A percentile compares a stretch with the other conserved stretches of the same genome.
Evolutionary conservation across 805 yeast genomes (phyloP).

Genomic region (Hanseniaspora hatyaiensis): DNA sequence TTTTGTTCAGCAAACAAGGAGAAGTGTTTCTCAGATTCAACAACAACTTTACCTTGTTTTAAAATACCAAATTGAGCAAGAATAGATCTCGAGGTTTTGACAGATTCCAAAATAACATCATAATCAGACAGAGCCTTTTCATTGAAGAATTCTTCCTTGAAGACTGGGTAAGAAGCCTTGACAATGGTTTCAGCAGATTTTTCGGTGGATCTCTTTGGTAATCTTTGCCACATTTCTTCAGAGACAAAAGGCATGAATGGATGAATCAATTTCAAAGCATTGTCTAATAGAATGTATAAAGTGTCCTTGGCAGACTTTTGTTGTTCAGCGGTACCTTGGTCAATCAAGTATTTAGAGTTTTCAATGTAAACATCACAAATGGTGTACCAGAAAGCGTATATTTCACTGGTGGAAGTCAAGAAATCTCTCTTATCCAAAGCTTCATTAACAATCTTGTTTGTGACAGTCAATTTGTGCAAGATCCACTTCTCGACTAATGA

Average conservation of each 20-base stretch:
- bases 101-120: constrained; percentile 71
- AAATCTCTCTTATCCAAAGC: constrained; percentile 77
- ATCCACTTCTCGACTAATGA: constrained; percentile 96
- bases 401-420: constrained; percentile 71
- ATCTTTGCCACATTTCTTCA: constrained; percentile 98
- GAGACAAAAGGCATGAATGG: constrained; percentile 98
- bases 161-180: constrained; percentile 68
- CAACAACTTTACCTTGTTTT: constrained; percentile 76
- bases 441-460: constrained; percentile 52
- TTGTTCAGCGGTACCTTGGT: constrained; percentile 81
- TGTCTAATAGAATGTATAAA: constrained; percentile 81
- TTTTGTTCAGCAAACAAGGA: constrained; percentile 56
- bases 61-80: constrained; percentile 80
- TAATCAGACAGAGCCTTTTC: constrained; percentile 59
- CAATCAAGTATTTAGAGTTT: constrained; percentile 83
- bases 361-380: constrained; percentile 97
- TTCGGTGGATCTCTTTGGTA: constrained; percentile 76
- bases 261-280: constrained; percentile 81
- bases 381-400: constrained; percentile 91
- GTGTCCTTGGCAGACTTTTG: constrained; percentile 87
- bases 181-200: constrained; percentile 52
- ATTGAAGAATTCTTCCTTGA: constrained; percentile 49
- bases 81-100: constrained; percentile 84
- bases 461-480: constrained; percentile 65
- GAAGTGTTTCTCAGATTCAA: constrained; percentile 50